Base-by-base conservation (phyloP, 805 yeast species). In the Tetrapisispora arboricola region DNA sequence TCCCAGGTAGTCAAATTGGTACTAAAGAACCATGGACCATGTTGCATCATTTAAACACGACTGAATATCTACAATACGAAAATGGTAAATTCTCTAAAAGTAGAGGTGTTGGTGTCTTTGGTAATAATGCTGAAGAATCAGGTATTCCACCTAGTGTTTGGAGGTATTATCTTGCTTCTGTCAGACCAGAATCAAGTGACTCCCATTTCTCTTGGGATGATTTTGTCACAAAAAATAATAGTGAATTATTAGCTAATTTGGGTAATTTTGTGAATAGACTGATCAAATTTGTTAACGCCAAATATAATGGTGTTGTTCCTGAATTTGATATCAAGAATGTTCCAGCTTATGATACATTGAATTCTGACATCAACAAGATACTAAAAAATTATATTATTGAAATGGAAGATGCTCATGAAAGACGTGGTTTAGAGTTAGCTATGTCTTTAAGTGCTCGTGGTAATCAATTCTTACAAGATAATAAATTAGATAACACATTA, bases 61-160 rank as follows among this genome's bases (percentile, higher is more conserved):
- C 99, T 11, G 99, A 90, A 67, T 92, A 92, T 60, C 71, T 92
- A 57, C 97, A 92, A 65, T 92, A 92, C 58, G 99, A 92, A 69
- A 94, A 90, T 47, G 98, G 98, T 49, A 92, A 92, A 65, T 92
- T 92, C 70, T 90, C 97, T 42, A 92, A 92, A 67, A 85, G 95
- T n/a, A 79, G 98, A 67, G 92, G 92, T 52, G 75, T 90, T 46
- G 99, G 99, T 65, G 99, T 92, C 33, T 92, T 92, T 58, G 99
- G 99, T 59, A 90, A 90, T 67, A 88, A 85, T 58, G 99, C 97
- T 32, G 78, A 86, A 65, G 96, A 84, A 28, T 84, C 94, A 28
- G 96, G 96, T 30, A 64, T 92, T 26, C 70, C 94, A 3, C 78
- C 96, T 34, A 82, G 95, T 33, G 96, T 92, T 31, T 92, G 98